Base-by-base conservation (phyloP, 1,284 basidiomycete species). In the Cryptococcus sp. region DNA sequence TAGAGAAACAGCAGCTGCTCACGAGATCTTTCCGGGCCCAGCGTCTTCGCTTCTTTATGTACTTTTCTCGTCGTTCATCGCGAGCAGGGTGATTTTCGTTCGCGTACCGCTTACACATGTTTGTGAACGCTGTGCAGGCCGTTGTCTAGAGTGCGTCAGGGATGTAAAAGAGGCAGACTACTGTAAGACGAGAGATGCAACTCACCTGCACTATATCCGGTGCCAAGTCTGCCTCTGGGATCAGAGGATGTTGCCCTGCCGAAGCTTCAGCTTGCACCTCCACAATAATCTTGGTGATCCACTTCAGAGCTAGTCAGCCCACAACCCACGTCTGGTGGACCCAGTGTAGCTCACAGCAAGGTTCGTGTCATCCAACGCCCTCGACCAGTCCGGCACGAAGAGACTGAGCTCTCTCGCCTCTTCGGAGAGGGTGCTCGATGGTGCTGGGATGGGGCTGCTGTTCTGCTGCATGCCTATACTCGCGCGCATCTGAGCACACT, bases 21-120 rank as follows among this genome's bases (percentile, higher is more conserved):
- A 73, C 76, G 45, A 73, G 56, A 54, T 78, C 76, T 56, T 78
- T 78, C 12, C 76, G 54, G 6, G 74, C 76, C 76, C 76, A 78
- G n/a, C 76, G 65, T 16, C 76, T 58, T 0, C 76, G 60, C 21
- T 66, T 66, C 63, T 76, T 77, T 15, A 69, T 64, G 47, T 75
- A 72, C 38, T 64, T 56, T 16, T 70, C 71, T 54, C 68, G 67
- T 46, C 66, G 65, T 53, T 64, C 64, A 1, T 60, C 68, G 16
- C 63, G 62, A 20, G 60, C 57, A 6, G 68, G 68, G 50, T 75
- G 66, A 24, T 64, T 72, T 39, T 75, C 71, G 1, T 65, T 65
- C 9, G 65, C 59, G 53, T 68, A 78, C 24, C 64, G 60, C 46
- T 75, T 75, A 4, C 62, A 60, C 50, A 76, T 72, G 59, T 78